Evolutionary conservation across 2,329 filamentous ascomycete genomes (phyloP).

Genomic region (Calonectria pteridis): DNA sequence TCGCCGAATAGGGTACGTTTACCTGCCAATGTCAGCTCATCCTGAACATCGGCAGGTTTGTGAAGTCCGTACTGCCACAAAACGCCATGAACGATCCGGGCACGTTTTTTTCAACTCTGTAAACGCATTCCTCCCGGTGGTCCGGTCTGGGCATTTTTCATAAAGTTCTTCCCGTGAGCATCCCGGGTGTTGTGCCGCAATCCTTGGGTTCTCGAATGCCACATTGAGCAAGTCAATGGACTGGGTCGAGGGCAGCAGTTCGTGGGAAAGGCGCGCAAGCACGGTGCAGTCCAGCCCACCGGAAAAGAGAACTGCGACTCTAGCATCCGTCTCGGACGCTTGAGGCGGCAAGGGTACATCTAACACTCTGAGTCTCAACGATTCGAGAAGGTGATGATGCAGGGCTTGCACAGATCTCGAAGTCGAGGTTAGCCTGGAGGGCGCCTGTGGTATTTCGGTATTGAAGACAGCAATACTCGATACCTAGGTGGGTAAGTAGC

Average conservation of each 20-base stretch:
- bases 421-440: constrained; percentile 30
- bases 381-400: constrained; percentile 66
- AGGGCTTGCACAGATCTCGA: constrained; percentile 68
- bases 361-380: constrained; percentile 73
- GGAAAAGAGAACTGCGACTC: constrained; percentile 88
- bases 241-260: constrained; percentile 76
- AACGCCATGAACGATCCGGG: constrained; percentile 81
- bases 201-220: constrained; percentile 93
- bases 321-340: constrained; percentile 55
- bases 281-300: constrained; percentile 94
- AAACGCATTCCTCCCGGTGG: constrained; percentile 85
- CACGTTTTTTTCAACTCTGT: constrained; percentile 79
- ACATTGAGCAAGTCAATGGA: constrained; percentile 92
- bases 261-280: constrained; percentile 83
- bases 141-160: constrained; percentile 89
- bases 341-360: constrained; percentile 72
- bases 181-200: constrained; percentile 66
- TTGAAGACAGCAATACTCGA: constrained; percentile 69
- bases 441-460: constrained; percentile 54
- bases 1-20: constrained; percentile 85
- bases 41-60: not conserved
- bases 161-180: constrained; percentile 63
- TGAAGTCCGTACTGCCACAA: constrained; percentile 71
- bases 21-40: constrained; percentile 59
- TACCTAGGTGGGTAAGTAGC: constrained; percentile 63